These are phyloP conservation scores for Neobulgaria alba DNA, from an alignment of 2,329 filamentous ascomycete species.

Conservation along the genomic window DNA sequence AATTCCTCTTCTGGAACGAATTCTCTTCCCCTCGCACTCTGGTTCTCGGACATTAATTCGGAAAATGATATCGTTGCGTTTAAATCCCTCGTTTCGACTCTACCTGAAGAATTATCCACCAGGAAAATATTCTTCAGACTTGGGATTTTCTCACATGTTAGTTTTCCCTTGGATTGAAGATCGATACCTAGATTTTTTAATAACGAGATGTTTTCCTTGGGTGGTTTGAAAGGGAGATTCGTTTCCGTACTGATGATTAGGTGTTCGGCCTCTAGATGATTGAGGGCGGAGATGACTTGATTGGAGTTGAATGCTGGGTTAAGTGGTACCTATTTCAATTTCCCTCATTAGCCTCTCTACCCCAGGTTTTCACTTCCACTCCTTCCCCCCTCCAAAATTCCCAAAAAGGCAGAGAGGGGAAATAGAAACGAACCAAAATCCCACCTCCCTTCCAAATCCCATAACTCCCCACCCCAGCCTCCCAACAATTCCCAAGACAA, in stretches of 20 bases:
- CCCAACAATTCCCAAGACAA: slow-evolving; percentile 74
- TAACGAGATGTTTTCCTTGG: slow-evolving; percentile 49
- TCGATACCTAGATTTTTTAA: slow-evolving; percentile 41
- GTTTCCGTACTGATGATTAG: slow-evolving; percentile 83
- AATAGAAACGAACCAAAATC: slow-evolving; percentile 49
- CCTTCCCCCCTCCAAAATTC: slow-evolving; percentile 1
- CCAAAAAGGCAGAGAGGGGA: background rate
- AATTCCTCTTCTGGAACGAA: slow-evolving; percentile 40
- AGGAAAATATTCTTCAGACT: slow-evolving; percentile 63
- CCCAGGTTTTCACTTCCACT: background rate
- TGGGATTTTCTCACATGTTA: slow-evolving; percentile 53
- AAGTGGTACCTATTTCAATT: slow-evolving; percentile 55
- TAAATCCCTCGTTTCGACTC: slow-evolving; percentile 32
- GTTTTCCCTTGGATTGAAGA: slow-evolving; percentile 30
- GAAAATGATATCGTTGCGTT: slow-evolving; percentile 34
- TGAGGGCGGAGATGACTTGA: slow-evolving; percentile 71
- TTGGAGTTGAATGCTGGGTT: slow-evolving; percentile 80
- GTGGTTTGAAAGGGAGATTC: slow-evolving; percentile 63
- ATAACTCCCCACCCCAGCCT: slow-evolving; percentile 81
- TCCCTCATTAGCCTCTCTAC: background rate
- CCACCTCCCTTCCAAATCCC: slow-evolving; percentile 92
- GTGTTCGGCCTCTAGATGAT: slow-evolving; percentile 63
- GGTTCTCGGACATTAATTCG: slow-evolving; percentile 15
- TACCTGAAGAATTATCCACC: slow-evolving; percentile 62
- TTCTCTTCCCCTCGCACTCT: slow-evolving; percentile 22